Evolutionary conservation across 208 protist genomes (phyloP).

Genomic region (Acanthamoeba healyi): DNA sequence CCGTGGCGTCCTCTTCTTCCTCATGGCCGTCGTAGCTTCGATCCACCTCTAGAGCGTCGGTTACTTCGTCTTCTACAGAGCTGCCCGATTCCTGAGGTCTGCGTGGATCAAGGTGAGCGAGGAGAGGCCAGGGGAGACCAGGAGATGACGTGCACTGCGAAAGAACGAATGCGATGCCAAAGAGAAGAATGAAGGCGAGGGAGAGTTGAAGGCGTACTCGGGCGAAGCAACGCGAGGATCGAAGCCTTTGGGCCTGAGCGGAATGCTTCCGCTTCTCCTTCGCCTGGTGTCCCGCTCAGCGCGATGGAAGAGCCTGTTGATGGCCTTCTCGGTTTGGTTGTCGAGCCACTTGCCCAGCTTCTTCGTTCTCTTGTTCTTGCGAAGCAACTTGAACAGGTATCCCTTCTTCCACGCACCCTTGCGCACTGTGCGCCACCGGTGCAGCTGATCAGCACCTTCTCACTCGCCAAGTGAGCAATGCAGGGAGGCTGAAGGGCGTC

Average conservation of each 20-base stretch:
- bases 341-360: constrained; percentile 38
- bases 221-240: background rate
- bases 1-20: background rate
- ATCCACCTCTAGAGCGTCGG: background rate
- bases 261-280: background rate
- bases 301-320: background rate
- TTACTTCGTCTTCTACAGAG: background rate
- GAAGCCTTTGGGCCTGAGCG: background rate
- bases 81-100: background rate
- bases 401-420: constrained; percentile 70
- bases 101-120: too few relatives aligned
- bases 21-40: background rate
- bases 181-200: background rate
- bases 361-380: constrained; percentile 4
- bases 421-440: background rate
- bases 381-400: constrained; percentile 41
- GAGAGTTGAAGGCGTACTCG: background rate
- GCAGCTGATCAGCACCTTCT: too few relatives aligned
- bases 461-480: too few relatives aligned
- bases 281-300: background rate
- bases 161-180: background rate
- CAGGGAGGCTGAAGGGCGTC: too few relatives aligned
- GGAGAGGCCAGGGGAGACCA: too few relatives aligned
- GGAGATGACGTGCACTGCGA: too few relatives aligned
- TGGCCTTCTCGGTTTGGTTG: background rate